A percentile compares a stretch with the other conserved stretches of the same genome.
These are phyloP conservation scores for Eucalyptus caleyi DNA, from an alignment of 345 rosid genomes.

Conservation along the genomic window DNA sequence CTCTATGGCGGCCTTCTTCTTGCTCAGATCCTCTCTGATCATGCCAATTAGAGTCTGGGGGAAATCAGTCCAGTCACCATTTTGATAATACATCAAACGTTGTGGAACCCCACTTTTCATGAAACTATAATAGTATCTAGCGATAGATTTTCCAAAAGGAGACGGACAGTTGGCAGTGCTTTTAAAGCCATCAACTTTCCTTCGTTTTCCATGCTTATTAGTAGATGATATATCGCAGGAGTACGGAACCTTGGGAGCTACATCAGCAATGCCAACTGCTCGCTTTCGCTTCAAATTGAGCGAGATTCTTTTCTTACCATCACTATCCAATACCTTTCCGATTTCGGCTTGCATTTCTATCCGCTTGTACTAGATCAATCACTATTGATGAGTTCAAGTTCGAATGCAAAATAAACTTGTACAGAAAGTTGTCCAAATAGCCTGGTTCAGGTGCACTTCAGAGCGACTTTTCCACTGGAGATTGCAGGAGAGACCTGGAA, in stretches of 20 bases:
- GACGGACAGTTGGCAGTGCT: slow-evolving; percentile 9
- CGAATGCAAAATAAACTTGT: background rate
- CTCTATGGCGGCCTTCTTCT: slow-evolving; percentile 55
- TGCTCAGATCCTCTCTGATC: slow-evolving; percentile 40
- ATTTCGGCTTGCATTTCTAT: slow-evolving; percentile 8
- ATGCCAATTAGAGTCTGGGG: slow-evolving; percentile 25
- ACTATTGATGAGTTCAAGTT: background rate
- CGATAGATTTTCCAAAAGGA: slow-evolving; percentile 29
- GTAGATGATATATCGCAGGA: slow-evolving; percentile 5
- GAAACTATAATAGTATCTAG: slow-evolving; percentile 56
- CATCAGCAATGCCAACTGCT: slow-evolving; percentile 17
- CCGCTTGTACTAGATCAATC: slow-evolving; percentile 9
- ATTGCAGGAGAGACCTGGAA: slow-evolving; percentile 16
- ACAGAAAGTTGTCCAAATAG: background rate
- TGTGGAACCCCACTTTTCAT: slow-evolving; percentile 50
- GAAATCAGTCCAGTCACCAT: slow-evolving; percentile 77
- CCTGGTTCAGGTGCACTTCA: slow-evolving; percentile 5
- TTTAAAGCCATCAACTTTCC: slow-evolving; percentile 19
- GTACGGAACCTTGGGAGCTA: background rate
- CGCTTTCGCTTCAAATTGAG: background rate
- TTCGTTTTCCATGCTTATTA: slow-evolving; percentile 30
- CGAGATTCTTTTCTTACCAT: background rate
- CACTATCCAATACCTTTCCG: slow-evolving; percentile 18
- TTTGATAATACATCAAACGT: slow-evolving; percentile 63
- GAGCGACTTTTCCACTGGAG: slow-evolving; percentile 12